Evolutionary conservation across 331 rosid species (phyloP), one percentile per base, ranked within the genome.

Genomic region (Malus hybrid): DNA sequence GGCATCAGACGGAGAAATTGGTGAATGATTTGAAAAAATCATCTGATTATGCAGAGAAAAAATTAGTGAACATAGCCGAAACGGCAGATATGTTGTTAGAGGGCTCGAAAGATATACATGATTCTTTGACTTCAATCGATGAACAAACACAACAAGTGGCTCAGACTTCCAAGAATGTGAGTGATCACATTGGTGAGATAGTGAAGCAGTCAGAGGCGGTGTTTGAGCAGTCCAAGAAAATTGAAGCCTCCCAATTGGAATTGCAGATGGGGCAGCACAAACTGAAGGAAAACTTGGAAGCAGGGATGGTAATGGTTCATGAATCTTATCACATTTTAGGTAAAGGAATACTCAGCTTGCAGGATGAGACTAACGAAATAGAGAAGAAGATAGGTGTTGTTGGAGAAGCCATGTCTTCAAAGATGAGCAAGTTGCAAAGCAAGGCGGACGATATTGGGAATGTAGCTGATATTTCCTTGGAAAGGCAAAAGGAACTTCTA

Each of bases 11-110:
- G 2, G 92, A 93, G 82, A 89, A 86, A 76, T 84, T 93, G 66
- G 96, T 91, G 80, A 89, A 86, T 60, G 91, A 89, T 6, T 65
- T 93, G 70, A 87, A 80, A 80, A 77, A 63, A 55, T 91, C 96
- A 5, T 86, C 98, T 2, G 82, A 85, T 7, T 83, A 86, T 69
- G 96, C 85, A 24, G 92, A 91, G 83, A 88, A 77, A 52, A 91
- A 82, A 66, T 67, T 93, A 32, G 92, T 76, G 32, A 72, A 70
- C 55, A 88, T 93, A 6, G 85, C 80, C 65, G 87, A 80, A 77
- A 87, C 71, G 70, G 79, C 91, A 42, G 89, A 89, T 27, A 65
- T 59, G 70, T 34, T 93, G 42, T 68, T 93, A 78, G 78, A 84
- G 69, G 78, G 60, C 68, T 81, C 87, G 2, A 85, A 84, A 22